Evolutionary conservation across 805 yeast species (phyloP).

Genomic region (Pichia nanzhaoensis): DNA sequence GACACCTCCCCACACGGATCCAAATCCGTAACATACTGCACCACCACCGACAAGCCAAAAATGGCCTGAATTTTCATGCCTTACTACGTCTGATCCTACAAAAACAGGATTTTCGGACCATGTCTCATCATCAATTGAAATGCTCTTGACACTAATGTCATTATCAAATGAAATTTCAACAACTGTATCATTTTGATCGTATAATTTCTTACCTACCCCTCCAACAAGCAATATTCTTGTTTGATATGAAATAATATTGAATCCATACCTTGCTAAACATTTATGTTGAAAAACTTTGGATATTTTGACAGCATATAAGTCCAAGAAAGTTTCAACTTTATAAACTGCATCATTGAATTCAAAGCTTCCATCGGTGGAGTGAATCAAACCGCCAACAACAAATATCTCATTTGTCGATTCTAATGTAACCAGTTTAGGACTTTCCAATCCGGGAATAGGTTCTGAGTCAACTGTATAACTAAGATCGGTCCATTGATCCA

Average conservation of each 20-base stretch:
- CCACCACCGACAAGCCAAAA: conserved; percentile 52
- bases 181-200: conserved; percentile 31
- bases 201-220: conserved; percentile 26
- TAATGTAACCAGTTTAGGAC: conserved; percentile 3
- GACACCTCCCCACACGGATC: conserved; percentile 42
- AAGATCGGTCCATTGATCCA: conserved; percentile 7
- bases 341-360: conserved; percentile 31
- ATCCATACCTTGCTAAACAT: conserved; percentile 44
- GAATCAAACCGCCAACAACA: conserved; percentile 42
- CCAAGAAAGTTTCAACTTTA: conserved; percentile 23
- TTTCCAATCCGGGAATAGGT: not conserved
- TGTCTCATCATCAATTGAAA: conserved; percentile 28
- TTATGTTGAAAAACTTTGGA: conserved; percentile 21
- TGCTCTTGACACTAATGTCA: conserved; percentile 17
- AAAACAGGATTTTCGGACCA: conserved; percentile 43
- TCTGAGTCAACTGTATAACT: not conserved
- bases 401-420: conserved; percentile 29
- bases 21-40: conserved; percentile 78
- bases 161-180: conserved; percentile 28
- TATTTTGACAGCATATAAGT: conserved; percentile 17
- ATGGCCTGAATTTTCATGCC: conserved; percentile 13
- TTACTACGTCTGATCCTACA: conserved; percentile 42
- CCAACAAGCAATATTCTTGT: conserved; percentile 17
- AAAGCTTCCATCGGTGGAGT: conserved; percentile 6
- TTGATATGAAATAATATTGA: conserved; percentile 30